A percentile compares a stretch with the other conserved stretches of the same genome.
These are phyloP conservation scores for Pelargonium nanum DNA, from an alignment of 345 rosid genomes.

Conservation along the genomic window DNA sequence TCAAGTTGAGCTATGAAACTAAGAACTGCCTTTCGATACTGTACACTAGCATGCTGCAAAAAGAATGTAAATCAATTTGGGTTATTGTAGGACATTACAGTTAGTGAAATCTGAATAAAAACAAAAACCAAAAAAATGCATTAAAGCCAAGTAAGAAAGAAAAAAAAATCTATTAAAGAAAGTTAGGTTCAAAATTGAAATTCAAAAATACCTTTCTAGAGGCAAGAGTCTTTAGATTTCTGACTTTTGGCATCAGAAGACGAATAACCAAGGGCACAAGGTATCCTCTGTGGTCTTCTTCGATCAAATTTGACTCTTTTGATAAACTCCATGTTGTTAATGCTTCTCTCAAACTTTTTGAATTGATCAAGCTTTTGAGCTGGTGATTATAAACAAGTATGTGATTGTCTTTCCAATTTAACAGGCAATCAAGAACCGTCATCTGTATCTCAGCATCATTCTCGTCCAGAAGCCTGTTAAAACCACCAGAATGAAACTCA, in stretches of 20 bases:
- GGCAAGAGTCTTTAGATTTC: constrained; percentile 66
- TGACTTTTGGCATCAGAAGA: constrained; percentile 73
- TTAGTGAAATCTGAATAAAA: constrained; percentile 4
- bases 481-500: constrained; percentile 3
- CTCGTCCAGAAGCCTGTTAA: constrained; percentile 75
- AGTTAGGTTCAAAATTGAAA: constrained; percentile 5
- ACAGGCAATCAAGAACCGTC: constrained; percentile 74
- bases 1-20: constrained; percentile 66
- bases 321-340: constrained; percentile 81
- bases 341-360: constrained; percentile 68
- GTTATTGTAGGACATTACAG: constrained; percentile 2
- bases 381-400: constrained; percentile 62
- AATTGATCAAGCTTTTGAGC: constrained; percentile 65
- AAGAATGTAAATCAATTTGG: constrained; percentile 6
- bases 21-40: constrained; percentile 75
- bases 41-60: constrained; percentile 61
- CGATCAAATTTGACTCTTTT: constrained; percentile 39
- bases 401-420: constrained; percentile 63
- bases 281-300: constrained; percentile 52
- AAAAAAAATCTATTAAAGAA: constrained; percentile 2
- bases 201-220: constrained; percentile 63
- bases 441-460: constrained; percentile 72
- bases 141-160: constrained; percentile 1
- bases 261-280: constrained; percentile 54
- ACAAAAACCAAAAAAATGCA: not conserved